Evolutionary conservation across 1,284 basidiomycete genomes (phyloP), one percentile per base, ranked within the genome.

Genomic region (Austroboletus niveus): DNA sequence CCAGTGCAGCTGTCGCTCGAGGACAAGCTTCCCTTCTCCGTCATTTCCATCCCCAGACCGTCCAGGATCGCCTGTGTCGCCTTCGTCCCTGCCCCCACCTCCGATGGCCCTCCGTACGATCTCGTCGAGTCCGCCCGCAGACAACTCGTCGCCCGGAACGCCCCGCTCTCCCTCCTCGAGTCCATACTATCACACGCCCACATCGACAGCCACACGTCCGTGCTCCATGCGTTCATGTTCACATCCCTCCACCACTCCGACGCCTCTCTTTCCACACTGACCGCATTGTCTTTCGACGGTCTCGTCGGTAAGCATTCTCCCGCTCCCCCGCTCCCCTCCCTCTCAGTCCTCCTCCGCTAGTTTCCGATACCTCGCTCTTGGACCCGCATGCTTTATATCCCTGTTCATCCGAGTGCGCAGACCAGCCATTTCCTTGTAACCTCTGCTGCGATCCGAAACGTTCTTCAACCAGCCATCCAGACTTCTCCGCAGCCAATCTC

Each of bases 121-220:
- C 59, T 66, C 45, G 66, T 88, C 49, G 85, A 89, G 59, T 57
- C 69, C 24, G 84, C 80, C 6, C 75, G 86, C 47, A 74, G 79
- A 54, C 65, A 67, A 2, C 59, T 87, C 4, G 49, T 80, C 11
- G 62, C 67, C 24, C 68, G 65, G 45, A 77, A 78, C 56, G 53
- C 52, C 32, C 66, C 60, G 39, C 65, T 53, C 24, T 53, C 53
- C 12, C 63, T 84, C 43, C 53, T 76, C 14, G 73, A 78, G n/a
- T 78, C 79, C 15, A 60, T 83, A 20, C 66, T 87, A 30, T 69
- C 78, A 30, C 74, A 75, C 53, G 75, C 80, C 32, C 71, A 79
- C 55, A 65, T 81, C 45, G 70, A 70, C 31, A 64, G 72, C 46
- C 67, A 69, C 39, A 63, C 71, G 6, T 71, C 71, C 30, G 64